phyloP scores from a whole-genome alignment of 192 early-diverging fungal species.

The Gigaspora rosea region DNA sequence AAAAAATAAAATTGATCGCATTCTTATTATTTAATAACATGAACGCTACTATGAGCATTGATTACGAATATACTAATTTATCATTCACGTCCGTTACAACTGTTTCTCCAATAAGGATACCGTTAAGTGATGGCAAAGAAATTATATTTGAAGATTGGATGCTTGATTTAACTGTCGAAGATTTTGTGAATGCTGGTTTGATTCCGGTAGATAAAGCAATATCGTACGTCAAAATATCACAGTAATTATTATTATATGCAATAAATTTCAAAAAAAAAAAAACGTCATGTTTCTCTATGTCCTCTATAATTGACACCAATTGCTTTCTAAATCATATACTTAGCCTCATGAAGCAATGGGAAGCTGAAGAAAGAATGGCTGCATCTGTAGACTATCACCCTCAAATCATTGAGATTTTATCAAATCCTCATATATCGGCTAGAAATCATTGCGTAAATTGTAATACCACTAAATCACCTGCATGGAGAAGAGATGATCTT shows the following conservation, averaged over 20 bases:
- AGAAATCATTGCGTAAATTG: slow-evolving; percentile 66
- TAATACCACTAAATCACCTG: slow-evolving; percentile 64
- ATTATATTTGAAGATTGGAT: slow-evolving; percentile 13
- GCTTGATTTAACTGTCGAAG: background rate
- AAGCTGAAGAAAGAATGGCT: background rate
- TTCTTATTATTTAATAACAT: too few relatives aligned
- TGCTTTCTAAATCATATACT: background rate
- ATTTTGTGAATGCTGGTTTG: slow-evolving; percentile 17
- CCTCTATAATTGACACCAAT: background rate
- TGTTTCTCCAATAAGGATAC: background rate
- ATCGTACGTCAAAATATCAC: background rate
- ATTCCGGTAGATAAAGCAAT: slow-evolving; percentile 13
- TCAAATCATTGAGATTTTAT: slow-evolving; percentile 4
- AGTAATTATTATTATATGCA: too few relatives aligned
- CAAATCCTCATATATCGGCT: background rate
- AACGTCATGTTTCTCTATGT: background rate
- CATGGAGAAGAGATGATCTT: slow-evolving; percentile 72
- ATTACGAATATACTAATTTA: background rate
- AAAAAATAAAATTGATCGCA: too few relatives aligned
- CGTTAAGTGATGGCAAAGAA: background rate
- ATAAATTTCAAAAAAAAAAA: too few relatives aligned
- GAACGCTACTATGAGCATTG: background rate
- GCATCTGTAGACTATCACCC: slow-evolving; percentile 1
- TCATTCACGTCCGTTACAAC: background rate
- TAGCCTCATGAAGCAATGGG: slow-evolving; percentile 7